phyloP scores from a whole-genome alignment of 441 rosid species.

The Omphalea diandra region DNA sequence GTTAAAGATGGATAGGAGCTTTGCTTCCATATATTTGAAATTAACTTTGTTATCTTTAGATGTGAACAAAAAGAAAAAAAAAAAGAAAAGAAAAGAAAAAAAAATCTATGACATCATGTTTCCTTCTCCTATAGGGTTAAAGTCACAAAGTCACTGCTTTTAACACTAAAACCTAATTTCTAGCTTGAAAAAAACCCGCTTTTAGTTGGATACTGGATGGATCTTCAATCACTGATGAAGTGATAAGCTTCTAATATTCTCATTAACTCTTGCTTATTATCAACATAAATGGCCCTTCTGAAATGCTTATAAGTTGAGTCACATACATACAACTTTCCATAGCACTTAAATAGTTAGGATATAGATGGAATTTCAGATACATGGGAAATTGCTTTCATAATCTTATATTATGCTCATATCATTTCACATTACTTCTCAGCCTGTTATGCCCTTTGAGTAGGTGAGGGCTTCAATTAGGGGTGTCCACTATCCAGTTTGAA shows the following conservation, averaged over 20 bases:
- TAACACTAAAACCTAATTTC: background rate
- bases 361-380: background rate
- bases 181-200: too few relatives aligned
- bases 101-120: too few relatives aligned
- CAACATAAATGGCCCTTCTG: too few relatives aligned
- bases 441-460: background rate
- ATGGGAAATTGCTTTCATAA: background rate
- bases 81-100: too few relatives aligned
- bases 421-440: background rate
- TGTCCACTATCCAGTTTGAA: too few relatives aligned
- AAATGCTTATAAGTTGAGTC: too few relatives aligned
- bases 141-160: background rate
- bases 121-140: background rate
- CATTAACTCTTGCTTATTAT: background rate
- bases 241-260: background rate
- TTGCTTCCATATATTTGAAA: background rate
- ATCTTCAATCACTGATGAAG: background rate
- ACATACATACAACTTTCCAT: too few relatives aligned
- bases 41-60: too few relatives aligned
- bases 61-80: too few relatives aligned
- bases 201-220: background rate
- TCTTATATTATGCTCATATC: background rate
- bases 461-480: background rate
- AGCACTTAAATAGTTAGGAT: background rate
- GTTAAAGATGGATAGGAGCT: background rate